phyloP scores from a whole-genome alignment of 495 filamentous ascomycete genomes.

The Delitschia confertaspora region DNA sequence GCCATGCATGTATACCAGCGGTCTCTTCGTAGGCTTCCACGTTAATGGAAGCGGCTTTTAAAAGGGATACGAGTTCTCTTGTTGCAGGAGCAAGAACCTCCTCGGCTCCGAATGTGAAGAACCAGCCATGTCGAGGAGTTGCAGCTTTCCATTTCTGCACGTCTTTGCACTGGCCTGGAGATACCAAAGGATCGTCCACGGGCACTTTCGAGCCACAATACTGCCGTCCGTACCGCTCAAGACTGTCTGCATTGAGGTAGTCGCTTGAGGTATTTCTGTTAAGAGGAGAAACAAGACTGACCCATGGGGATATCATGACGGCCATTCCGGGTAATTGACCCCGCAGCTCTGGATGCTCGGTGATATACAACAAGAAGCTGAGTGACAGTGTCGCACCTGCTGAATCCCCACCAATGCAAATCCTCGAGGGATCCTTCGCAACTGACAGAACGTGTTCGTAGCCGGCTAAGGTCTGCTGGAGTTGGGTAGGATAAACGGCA shows the following conservation, averaged over 20 bases:
- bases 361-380: conserved; percentile 54
- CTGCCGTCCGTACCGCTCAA: conserved; percentile 55
- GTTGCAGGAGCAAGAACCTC: conserved; percentile 64
- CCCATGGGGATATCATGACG: conserved; percentile 48
- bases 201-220: conserved; percentile 47
- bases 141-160: conserved; percentile 53
- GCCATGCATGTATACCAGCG: conserved; percentile 70
- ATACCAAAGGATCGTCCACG: conserved; percentile 48
- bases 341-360: conserved; percentile 32
- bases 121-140: conserved; percentile 49
- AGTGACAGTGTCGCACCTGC: conserved; percentile 63
- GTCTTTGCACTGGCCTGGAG: conserved; percentile 59
- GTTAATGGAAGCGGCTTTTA: conserved; percentile 40
- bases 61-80: conserved; percentile 40
- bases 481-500: conserved; percentile 56
- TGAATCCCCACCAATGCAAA: conserved; percentile 64
- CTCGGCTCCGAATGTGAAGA: conserved; percentile 58
- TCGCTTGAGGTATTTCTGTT: conserved; percentile 53
- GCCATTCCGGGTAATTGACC: conserved; percentile 50
- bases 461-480: conserved; percentile 54
- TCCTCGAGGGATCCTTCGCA: conserved; percentile 43
- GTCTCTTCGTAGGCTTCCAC: conserved; percentile 45
- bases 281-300: conserved; percentile 46
- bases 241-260: conserved; percentile 46
- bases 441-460: conserved; percentile 56